Base-by-base conservation (phyloP, 2,329 filamentous ascomycete genomes). In the Bipolaris cookei region DNA sequence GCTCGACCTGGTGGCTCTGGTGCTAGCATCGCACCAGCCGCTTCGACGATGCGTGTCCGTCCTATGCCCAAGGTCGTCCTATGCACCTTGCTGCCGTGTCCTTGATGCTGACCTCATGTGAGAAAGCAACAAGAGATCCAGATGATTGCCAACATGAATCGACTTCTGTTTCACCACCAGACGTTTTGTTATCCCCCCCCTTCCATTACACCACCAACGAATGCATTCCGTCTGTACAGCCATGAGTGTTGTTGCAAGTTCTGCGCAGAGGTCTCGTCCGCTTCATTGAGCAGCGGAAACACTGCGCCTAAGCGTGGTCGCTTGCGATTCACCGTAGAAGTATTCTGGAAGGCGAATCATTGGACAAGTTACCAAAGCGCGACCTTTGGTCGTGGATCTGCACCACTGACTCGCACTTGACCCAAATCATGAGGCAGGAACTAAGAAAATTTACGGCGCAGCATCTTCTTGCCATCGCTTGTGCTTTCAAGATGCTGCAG, bases 151-250 rank as follows among this genome's bases (percentile, higher is more conserved):
- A 49, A 28, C 21, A 46, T 50, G 44, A 56, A 34, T 39, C 54
- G 48, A 56, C 43, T 49, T 35, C 44, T 25, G 39, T 53, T 50
- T 44, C 48, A 48, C 46, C 44, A 23, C 35, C 38, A 43, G 50
- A 45, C 52, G 54, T 18, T 32, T 35, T 45, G 34, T 52, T 28
- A 28, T n/a, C 21, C 32, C 45, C 48, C 41, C 62, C 59, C 57
- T 58, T 35, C 34, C 32, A 32, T 34, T 41, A 65, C 63, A 57
- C 63, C 56, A 53, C 21, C n/a, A 13, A 32, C 37, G 41, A 45
- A 3, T 42, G 13, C 42, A 20, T 43, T 30, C 30, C 21, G 16
- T 18, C 10, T 13, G 46, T 51, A 38, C 39, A 23, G 23, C 46
- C 35, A 39, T 47, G 43, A 7, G n/a, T 41, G 25, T 32, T 28